These are phyloP conservation scores for Drosera capensis DNA, from an alignment of 148 eudicot species.

Conservation along the genomic window DNA sequence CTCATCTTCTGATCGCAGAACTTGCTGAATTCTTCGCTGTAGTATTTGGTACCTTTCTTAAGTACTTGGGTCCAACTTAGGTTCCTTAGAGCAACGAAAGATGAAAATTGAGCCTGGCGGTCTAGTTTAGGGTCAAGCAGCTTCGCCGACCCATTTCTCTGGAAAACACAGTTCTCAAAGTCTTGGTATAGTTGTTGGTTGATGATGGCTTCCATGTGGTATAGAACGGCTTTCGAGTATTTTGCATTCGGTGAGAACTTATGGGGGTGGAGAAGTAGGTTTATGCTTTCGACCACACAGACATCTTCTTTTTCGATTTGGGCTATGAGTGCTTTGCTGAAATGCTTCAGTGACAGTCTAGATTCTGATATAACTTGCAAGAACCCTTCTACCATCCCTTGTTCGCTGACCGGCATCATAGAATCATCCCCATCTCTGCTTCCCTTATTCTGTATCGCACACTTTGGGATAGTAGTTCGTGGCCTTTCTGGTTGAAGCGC, in stretches of 20 bases:
- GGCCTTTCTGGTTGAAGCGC: constrained; percentile 22
- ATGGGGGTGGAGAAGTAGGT: constrained; percentile 46
- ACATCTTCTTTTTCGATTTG: constrained; percentile 60
- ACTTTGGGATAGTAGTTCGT: constrained; percentile 13
- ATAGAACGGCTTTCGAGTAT: constrained; percentile 44
- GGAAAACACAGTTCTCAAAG: constrained; percentile 74
- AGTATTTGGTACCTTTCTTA: constrained; percentile 78
- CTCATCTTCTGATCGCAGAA: constrained; percentile 98
- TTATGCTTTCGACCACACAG: constrained; percentile 35
- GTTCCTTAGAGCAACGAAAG: constrained; percentile 56
- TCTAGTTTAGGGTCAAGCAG: constrained; percentile 52
- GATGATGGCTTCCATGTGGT: constrained; percentile 74
- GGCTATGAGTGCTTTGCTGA: constrained; percentile 53
- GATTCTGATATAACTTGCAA: constrained; percentile 84
- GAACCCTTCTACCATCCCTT: constrained; percentile 86
- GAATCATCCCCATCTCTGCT: constrained; percentile 12
- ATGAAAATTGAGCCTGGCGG: constrained; percentile 48
- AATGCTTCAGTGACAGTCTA: constrained; percentile 65
- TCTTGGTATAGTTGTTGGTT: constrained; percentile 71
- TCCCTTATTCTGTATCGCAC: constrained; percentile 12
- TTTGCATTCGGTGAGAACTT: constrained; percentile 53
- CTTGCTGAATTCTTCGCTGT: constrained; percentile 78
- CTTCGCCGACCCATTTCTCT: constrained; percentile 67
- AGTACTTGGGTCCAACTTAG: constrained; percentile 85
- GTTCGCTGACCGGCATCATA: constrained; percentile 54